A percentile compares a stretch with the other conserved stretches of the same genome.
phyloP scores from a whole-genome alignment of 768 basidiomycete species.

The Lactarius quietus region DNA sequence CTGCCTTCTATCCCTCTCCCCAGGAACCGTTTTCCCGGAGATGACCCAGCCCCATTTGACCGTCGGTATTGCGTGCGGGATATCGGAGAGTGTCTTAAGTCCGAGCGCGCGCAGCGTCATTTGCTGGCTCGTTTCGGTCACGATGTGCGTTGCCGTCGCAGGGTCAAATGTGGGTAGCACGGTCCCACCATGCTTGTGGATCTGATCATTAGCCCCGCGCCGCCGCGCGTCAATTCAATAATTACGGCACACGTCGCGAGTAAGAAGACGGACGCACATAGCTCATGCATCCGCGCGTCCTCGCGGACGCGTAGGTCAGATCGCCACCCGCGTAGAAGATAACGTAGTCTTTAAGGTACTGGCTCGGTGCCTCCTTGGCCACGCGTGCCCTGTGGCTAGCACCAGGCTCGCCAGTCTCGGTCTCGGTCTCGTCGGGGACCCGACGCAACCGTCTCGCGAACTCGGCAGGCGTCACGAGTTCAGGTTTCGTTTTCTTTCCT shows the following conservation, averaged over 20 bases:
- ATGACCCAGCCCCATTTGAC: slow-evolving; percentile 24
- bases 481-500: slow-evolving; percentile 12
- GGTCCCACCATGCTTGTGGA: slow-evolving; percentile 59
- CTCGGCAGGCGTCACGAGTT: slow-evolving; percentile 22
- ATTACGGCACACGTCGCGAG: no score
- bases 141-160: slow-evolving; percentile 58
- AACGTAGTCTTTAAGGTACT: slow-evolving; percentile 10
- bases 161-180: slow-evolving; percentile 58
- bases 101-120: slow-evolving; percentile 42
- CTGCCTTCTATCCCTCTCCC: slow-evolving; percentile 13
- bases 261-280: slow-evolving; percentile 15
- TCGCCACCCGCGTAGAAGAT: slow-evolving; percentile 26
- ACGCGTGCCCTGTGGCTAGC: slow-evolving; percentile 3
- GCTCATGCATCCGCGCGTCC: slow-evolving; percentile 24
- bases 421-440: background rate
- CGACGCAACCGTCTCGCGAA: slow-evolving; percentile 18
- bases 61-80: slow-evolving; percentile 40
- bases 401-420: background rate
- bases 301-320: slow-evolving; percentile 21
- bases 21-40: slow-evolving; percentile 13
- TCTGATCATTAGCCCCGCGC: no score
- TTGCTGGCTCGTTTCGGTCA: slow-evolving; percentile 42
- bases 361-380: no score
- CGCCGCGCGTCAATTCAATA: no score
- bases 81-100: slow-evolving; percentile 48